A percentile compares a stretch with the other conserved stretches of the same genome.
Evolutionary conservation across 2,329 filamentous ascomycete species (phyloP).

Genomic region (Colletotrichum spaethianum): DNA sequence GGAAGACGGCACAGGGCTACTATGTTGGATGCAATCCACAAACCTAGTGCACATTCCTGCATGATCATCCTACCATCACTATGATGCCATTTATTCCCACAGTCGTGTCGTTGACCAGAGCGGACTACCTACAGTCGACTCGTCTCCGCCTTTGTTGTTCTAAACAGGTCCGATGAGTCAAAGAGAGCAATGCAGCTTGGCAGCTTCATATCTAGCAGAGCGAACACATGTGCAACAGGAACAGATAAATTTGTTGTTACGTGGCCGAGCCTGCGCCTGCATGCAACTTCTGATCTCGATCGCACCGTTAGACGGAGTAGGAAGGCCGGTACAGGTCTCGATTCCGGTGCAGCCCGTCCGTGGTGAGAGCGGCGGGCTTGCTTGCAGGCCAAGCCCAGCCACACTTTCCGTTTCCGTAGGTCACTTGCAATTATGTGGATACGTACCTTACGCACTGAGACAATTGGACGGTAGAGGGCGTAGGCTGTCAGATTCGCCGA

Average conservation of each 20-base stretch:
- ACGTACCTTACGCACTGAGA: neutral
- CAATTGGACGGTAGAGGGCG: neutral
- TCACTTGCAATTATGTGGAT: neutral
- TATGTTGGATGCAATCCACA: neutral
- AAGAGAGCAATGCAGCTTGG: neutral
- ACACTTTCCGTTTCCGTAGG: neutral
- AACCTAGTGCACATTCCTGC: neutral
- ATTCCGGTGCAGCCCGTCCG: neutral
- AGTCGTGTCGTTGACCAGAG: neutral
- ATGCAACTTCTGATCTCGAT: neutral
- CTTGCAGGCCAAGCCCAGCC: neutral
- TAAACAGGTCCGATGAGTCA: neutral
- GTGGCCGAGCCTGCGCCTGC: neutral
- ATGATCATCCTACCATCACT: neutral
- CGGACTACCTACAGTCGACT: neutral
- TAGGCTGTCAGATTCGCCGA: neutral
- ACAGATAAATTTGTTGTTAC: no score
- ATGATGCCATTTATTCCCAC: neutral
- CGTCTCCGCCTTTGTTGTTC: slow-evolving; percentile 1
- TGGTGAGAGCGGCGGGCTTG: neutral
- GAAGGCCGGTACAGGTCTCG: neutral
- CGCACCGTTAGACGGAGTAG: neutral
- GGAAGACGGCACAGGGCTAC: neutral
- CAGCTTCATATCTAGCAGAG: neutral
- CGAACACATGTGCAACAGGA: neutral